Evolutionary conservation across 805 yeast genomes (phyloP).

Genomic region (Metschnikowia kofuensis): DNA sequence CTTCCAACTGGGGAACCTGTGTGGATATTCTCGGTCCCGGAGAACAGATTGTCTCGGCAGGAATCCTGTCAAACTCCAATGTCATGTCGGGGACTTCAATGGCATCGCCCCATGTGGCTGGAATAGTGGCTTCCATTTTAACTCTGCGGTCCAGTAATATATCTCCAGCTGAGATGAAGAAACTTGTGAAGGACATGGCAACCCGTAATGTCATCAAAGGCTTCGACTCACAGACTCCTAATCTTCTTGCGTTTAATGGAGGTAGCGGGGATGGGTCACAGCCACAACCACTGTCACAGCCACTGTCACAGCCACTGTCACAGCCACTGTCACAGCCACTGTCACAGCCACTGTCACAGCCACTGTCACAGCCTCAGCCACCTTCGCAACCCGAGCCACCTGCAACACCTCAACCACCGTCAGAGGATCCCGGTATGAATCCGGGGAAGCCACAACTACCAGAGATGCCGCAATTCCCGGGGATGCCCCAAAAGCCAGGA

Average conservation of each 20-base stretch:
- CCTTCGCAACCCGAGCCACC: no score
- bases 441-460: no score
- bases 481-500: no score
- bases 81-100: constrained; percentile 71
- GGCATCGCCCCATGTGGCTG: constrained; percentile 77
- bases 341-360: no score
- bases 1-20: constrained; percentile 93
- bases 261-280: neutral
- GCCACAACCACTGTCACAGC: no score
- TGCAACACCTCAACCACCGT: no score
- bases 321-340: no score
- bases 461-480: no score
- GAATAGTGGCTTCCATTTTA: constrained; percentile 54
- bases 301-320: no score
- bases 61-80: constrained; percentile 14
- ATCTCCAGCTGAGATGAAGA: constrained; percentile 38
- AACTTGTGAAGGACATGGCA: constrained; percentile 42
- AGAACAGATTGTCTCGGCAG: constrained; percentile 67
- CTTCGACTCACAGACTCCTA: constrained; percentile 57
- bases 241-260: constrained; percentile 45
- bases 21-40: constrained; percentile 98
- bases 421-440: no score
- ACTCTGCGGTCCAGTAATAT: constrained; percentile 23
- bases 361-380: no score
- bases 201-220: constrained; percentile 46